Percentiles rank a stretch among this genome's conserved stretches.
phyloP scores from a whole-genome alignment of 2,329 filamentous ascomycete species.

The Meredithiella fracta region DNA sequence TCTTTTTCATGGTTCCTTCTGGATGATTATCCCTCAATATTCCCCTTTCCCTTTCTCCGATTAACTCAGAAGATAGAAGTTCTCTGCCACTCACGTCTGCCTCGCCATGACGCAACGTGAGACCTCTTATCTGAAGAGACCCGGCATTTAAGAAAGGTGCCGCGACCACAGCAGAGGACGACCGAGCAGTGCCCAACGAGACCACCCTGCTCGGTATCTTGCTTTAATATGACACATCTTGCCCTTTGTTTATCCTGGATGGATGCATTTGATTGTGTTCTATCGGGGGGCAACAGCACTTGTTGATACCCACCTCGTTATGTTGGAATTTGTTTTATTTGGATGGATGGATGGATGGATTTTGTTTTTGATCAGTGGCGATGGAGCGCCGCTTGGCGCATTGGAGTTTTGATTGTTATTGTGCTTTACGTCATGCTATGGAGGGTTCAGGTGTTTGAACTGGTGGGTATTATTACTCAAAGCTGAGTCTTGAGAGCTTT shows the following conservation, averaged over 20 bases:
- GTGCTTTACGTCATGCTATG: too few relatives aligned
- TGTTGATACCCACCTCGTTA: background rate
- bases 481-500: too few relatives aligned
- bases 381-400: too few relatives aligned
- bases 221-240: background rate
- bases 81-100: background rate
- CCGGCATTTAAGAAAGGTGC: background rate
- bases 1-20: slow-evolving; percentile 1
- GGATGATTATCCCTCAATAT: background rate
- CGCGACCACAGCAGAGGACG: background rate
- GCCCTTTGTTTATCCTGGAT: background rate
- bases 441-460: too few relatives aligned
- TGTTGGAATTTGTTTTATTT: background rate
- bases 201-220: background rate
- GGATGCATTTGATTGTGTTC: background rate
- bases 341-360: too few relatives aligned
- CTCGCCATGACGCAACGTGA: background rate
- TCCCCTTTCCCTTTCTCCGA: background rate
- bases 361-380: too few relatives aligned
- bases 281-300: background rate
- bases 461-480: too few relatives aligned
- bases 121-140: background rate
- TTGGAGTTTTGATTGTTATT: too few relatives aligned
- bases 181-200: background rate
- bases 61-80: background rate